A percentile compares a stretch with the other conserved stretches of the same genome.
Evolutionary conservation across 2,329 filamentous ascomycete species (phyloP).

Genomic region (Cladophialophora chaetospira): DNA sequence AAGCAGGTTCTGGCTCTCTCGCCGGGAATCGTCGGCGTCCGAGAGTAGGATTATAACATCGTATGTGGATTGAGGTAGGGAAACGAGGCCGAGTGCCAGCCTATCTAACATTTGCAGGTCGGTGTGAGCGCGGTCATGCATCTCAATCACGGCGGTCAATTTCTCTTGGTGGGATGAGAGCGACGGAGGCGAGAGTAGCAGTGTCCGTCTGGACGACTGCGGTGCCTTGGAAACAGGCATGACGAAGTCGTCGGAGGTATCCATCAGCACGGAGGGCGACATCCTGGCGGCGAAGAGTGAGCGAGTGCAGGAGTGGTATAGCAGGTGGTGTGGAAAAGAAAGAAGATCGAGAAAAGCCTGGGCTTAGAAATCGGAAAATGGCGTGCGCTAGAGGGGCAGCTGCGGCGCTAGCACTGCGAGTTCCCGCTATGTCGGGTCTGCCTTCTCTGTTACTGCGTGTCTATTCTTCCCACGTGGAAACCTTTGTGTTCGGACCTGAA

Average conservation of each 20-base stretch:
- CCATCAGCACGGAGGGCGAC: conserved; percentile 56
- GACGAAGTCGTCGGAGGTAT: conserved; percentile 58
- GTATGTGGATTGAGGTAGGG: conserved; percentile 76
- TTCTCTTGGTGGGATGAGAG: conserved; percentile 81
- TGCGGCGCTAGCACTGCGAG: conserved; percentile 5
- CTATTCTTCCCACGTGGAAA: not conserved
- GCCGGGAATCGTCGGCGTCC: conserved; percentile 69
- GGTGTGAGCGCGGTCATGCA: conserved; percentile 72
- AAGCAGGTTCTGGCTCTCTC: conserved; percentile 67
- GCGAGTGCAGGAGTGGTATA: not conserved
- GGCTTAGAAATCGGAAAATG: conserved; percentile 24
- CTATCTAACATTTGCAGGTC: conserved; percentile 99
- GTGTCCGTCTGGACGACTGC: conserved; percentile 57
- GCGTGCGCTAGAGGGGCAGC: conserved; percentile 5
- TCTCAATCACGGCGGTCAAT: conserved; percentile 69
- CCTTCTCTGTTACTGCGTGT: not conserved
- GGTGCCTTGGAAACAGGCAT: conserved; percentile 36
- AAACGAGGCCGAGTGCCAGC: conserved; percentile 76
- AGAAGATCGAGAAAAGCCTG: conserved; percentile 4
- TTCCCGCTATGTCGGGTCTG: not conserved
- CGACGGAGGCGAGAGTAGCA: conserved; percentile 87
- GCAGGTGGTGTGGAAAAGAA: conserved; percentile 4
- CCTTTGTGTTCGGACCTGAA: conserved; percentile 4
- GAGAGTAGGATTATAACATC: conserved; percentile 82
- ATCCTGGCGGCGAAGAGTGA: conserved; percentile 23